Evolutionary conservation across 495 filamentous ascomycete species (phyloP), one percentile per base, ranked within the genome.

Genomic region (Xylaria cubensis): DNA sequence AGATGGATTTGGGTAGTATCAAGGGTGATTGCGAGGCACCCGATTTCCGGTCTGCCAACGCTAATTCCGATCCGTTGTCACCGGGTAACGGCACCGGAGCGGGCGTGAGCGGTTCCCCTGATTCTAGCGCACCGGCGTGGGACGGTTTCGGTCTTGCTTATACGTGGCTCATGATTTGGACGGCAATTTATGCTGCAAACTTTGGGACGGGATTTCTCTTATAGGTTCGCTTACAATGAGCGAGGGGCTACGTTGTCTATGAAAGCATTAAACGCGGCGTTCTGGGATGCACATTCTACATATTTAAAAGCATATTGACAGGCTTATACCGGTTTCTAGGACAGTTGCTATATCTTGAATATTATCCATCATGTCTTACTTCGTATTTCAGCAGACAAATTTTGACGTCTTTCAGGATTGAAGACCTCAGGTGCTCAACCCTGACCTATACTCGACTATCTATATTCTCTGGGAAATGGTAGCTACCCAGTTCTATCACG

Each of bases 21-120:
- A 70, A 65, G 32, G 77, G 79, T 34, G 72, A 75, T 48, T 80
- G 79, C 53, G 63, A 75, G 7, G 44, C 72, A 2, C 72, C 75
- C 7, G 46, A 68, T 24, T 50, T 68, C 55, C 70, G 61, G 46
- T 67, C 55, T 42, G 67, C 68, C 4, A 32, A 53, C 55, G 65
- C 65, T 9, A 44, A 58, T 34, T 68, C 51, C 26, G 39, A 68
- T 19, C 65, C 65, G 15, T 26, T 58, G 51, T 13, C 65, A 1
- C 51, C 48, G 1, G 21, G 21, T 42, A 32, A 34, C 7, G 65
- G 65, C 17, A 29, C 51, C 12, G 65, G 65, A 9, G 34, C 46
- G 39, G 64, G 64, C 13, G 15, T 29, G 46, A 67, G 29, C 51
- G 51, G 32, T 42, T 58, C 65, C 21, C 19, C 9, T 12, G 65